Percentiles rank a stretch among this genome's conserved stretches.
phyloP scores from a whole-genome alignment of 2,329 filamentous ascomycete genomes.

The Paecilomyces sp. region DNA sequence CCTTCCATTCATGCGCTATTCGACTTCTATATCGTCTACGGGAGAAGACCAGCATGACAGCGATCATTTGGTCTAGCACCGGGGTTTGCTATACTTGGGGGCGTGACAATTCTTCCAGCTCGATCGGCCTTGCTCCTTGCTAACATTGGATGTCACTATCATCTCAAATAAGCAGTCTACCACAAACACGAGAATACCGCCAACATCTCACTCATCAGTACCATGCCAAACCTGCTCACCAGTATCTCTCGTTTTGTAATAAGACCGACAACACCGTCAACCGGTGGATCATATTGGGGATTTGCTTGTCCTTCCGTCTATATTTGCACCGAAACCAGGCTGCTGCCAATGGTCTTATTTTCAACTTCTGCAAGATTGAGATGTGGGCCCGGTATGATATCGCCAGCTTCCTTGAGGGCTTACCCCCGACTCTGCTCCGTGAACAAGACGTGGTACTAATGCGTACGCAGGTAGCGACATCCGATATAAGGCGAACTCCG shows the following conservation, averaged over 20 bases:
- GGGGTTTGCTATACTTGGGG: background rate
- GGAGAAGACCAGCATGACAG: constrained; percentile 2
- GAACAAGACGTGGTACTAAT: background rate
- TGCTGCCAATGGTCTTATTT: background rate
- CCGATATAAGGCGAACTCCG: background rate
- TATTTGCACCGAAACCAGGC: background rate
- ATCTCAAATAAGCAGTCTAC: background rate
- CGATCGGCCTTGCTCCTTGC: background rate
- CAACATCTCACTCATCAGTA: background rate
- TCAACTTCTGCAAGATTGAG: background rate
- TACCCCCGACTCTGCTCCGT: background rate
- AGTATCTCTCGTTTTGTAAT: background rate
- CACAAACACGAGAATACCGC: background rate
- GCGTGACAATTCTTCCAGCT: background rate
- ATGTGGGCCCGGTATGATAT: background rate
- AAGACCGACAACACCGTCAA: background rate
- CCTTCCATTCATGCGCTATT: constrained; percentile 21
- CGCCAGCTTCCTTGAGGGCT: background rate
- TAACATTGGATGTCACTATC: background rate
- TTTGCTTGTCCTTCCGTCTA: background rate
- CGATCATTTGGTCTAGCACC: background rate
- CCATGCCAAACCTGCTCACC: background rate
- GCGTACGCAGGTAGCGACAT: background rate
- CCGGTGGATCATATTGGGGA: background rate
- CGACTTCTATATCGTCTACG: constrained; percentile 9